Conservation (phyloP, 2,329 filamentous ascomycete species). For the Fusarium sp. region DNA sequence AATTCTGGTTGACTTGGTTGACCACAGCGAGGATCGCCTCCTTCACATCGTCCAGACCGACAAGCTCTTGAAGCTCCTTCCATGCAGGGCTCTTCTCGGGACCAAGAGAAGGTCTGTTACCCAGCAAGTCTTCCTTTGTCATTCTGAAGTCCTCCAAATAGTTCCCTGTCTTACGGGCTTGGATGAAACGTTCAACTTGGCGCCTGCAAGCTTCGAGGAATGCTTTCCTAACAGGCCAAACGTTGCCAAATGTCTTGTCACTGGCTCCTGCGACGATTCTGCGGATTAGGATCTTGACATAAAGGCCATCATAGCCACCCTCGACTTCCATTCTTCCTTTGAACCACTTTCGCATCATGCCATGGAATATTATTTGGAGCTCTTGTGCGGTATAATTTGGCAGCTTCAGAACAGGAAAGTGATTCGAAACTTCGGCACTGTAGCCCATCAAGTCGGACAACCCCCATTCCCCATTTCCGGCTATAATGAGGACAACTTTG, state of each 20-base stretch:
- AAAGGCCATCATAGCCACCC: slow-evolving; percentile 70
- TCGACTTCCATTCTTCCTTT: slow-evolving; percentile 69
- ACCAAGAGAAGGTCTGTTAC: slow-evolving; percentile 70
- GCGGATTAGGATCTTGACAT: slow-evolving; percentile 71
- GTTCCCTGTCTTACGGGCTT: slow-evolving; percentile 49
- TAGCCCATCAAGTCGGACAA: slow-evolving; percentile 75
- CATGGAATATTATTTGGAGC: slow-evolving; percentile 69
- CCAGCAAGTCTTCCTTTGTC: slow-evolving; percentile 76
- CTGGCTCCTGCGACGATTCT: slow-evolving; percentile 72
- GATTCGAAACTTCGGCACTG: slow-evolving; percentile 51
- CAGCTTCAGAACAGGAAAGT: slow-evolving; percentile 65
- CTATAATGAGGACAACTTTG: slow-evolving; percentile 49
- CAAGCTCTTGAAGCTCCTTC: slow-evolving; percentile 68
- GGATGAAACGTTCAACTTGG: slow-evolving; percentile 68
- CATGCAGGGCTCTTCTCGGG: slow-evolving; percentile 68
- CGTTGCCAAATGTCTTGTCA: slow-evolving; percentile 77
- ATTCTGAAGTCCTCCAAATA: slow-evolving; percentile 49
- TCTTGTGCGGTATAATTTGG: slow-evolving; percentile 75
- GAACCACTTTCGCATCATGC: slow-evolving; percentile 68
- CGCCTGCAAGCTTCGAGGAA: slow-evolving; percentile 63
- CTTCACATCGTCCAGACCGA: slow-evolving; percentile 73
- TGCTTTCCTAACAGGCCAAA: slow-evolving; percentile 73
- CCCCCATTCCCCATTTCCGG: slow-evolving; percentile 58
- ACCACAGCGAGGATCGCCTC: slow-evolving; percentile 61
- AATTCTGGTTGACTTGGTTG: slow-evolving; percentile 70